Evolutionary conservation across 2,329 filamentous ascomycete genomes (phyloP).

Genomic region (Scedosporium boydii): DNA sequence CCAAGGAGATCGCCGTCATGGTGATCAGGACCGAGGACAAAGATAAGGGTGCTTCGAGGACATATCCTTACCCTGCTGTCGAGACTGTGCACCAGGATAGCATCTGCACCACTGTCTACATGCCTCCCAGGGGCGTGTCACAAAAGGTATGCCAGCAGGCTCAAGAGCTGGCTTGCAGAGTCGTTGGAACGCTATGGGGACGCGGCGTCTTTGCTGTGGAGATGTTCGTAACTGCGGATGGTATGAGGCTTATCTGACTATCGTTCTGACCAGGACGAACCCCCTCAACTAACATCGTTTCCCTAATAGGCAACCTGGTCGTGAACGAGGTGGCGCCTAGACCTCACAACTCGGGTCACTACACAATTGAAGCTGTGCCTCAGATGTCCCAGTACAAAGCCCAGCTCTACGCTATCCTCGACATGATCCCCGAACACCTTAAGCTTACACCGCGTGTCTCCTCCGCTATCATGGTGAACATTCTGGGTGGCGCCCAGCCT

Average conservation of each 20-base stretch:
- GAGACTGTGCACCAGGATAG: conserved; percentile 94
- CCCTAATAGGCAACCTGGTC: conserved; percentile 45
- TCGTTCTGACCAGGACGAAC: too few species aligned
- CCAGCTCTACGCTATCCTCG: conserved; percentile 78
- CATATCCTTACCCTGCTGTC: conserved; percentile 74
- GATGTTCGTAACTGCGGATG: conserved; percentile 77
- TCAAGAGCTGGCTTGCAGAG: conserved; percentile 66
- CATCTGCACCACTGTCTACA: conserved; percentile 88
- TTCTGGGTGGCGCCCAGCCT: conserved; percentile 59
- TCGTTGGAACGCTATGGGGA: conserved; percentile 71
- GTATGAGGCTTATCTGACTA: conserved; percentile 22
- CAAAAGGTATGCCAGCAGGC: conserved; percentile 53
- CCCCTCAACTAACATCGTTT: background rate
- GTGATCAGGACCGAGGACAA: conserved; percentile 77
- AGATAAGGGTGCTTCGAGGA: conserved; percentile 30
- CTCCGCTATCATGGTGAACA: conserved; percentile 70
- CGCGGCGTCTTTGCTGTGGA: conserved; percentile 94
- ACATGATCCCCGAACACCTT: conserved; percentile 42
- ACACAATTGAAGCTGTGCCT: conserved; percentile 84
- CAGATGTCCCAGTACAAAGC: conserved; percentile 86
- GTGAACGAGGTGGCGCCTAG: conserved; percentile 83
- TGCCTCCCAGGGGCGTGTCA: conserved; percentile 66
- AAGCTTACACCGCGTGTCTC: conserved; percentile 48
- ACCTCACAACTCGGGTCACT: conserved; percentile 85
- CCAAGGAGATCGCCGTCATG: conserved; percentile 85